Percentiles rank a stretch among this genome's conserved stretches.
phyloP scores from a whole-genome alignment of 2,329 filamentous ascomycete genomes.

The Aureobasidium vineae region DNA sequence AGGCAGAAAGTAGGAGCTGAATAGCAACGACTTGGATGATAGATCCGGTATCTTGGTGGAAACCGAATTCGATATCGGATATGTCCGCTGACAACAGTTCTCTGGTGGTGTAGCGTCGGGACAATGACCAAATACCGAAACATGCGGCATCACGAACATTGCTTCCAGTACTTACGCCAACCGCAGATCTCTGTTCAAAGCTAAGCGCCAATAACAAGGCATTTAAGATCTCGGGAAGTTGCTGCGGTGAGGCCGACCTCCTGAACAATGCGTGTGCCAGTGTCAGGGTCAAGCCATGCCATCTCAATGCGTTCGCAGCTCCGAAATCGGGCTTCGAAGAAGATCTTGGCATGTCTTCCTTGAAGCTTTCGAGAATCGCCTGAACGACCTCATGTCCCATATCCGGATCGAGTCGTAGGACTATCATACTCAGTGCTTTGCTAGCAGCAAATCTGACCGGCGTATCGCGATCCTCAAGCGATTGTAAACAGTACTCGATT shows the following conservation, averaged over 20 bases:
- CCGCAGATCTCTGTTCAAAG: constrained; percentile 84
- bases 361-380: constrained; percentile 69
- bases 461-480: constrained; percentile 81
- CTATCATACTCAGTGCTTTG: constrained; percentile 86
- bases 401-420: constrained; percentile 71
- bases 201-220: constrained; percentile 74
- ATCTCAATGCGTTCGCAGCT: constrained; percentile 75
- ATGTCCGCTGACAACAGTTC: constrained; percentile 68
- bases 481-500: constrained; percentile 76
- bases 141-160: constrained; percentile 94
- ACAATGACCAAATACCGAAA: constrained; percentile 92
- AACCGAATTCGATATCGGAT: background rate
- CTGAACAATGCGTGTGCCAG: constrained; percentile 84
- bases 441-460: constrained; percentile 87
- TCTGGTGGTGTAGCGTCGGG: constrained; percentile 76
- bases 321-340: constrained; percentile 59
- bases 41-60: background rate
- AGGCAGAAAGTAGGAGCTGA: constrained; percentile 77
- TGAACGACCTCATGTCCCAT: constrained; percentile 88
- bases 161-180: constrained; percentile 79
- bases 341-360: constrained; percentile 59
- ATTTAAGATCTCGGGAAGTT: constrained; percentile 71
- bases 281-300: constrained; percentile 90
- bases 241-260: constrained; percentile 68
- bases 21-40: constrained; percentile 68